A percentile compares a stretch with the other conserved stretches of the same genome.
Evolutionary conservation across 768 basidiomycete genomes (phyloP).

Genomic region (Panus rudis): DNA sequence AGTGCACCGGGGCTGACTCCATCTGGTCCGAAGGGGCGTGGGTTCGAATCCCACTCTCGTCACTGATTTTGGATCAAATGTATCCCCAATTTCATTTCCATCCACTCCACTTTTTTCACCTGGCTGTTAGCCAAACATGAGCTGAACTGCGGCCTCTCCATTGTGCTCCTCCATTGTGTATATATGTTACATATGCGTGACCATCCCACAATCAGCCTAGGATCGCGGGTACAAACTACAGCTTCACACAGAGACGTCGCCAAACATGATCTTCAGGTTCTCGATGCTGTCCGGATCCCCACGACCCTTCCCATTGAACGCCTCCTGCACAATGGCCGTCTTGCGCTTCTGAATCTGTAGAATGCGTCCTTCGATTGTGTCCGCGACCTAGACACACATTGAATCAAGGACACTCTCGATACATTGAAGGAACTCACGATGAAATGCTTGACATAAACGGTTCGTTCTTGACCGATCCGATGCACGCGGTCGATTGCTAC

Average conservation of each 20-base stretch:
- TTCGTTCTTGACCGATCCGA: conserved; percentile 74
- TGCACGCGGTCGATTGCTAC: conserved; percentile 82
- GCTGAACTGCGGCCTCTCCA: too few relatives aligned
- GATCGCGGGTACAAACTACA: too few relatives aligned
- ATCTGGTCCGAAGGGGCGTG: conserved; percentile 31
- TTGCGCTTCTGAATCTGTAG: conserved; percentile 80
- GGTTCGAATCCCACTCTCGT: conserved; percentile 44
- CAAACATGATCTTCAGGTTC: conserved; percentile 79
- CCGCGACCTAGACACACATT: conserved; percentile 39
- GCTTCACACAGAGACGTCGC: conserved; percentile 22
- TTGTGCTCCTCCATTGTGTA: too few relatives aligned
- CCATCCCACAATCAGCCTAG: too few relatives aligned
- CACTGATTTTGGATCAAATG: too few relatives aligned
- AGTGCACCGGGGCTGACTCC: too few relatives aligned
- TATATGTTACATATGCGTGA: too few relatives aligned
- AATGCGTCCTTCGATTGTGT: conserved; percentile 77
- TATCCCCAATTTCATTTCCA: too few relatives aligned
- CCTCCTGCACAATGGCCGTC: conserved; percentile 80
- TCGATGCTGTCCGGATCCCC: conserved; percentile 67
- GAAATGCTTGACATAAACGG: conserved; percentile 80
- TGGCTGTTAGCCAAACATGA: too few relatives aligned
- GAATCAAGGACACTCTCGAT: background rate
- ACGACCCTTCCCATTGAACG: conserved; percentile 56
- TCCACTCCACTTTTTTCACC: too few relatives aligned
- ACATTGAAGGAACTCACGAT: conserved; percentile 34